These are phyloP conservation scores for Cyclotella cryptica DNA, from an alignment of 108 stramenopile species.

Conservation along the genomic window DNA sequence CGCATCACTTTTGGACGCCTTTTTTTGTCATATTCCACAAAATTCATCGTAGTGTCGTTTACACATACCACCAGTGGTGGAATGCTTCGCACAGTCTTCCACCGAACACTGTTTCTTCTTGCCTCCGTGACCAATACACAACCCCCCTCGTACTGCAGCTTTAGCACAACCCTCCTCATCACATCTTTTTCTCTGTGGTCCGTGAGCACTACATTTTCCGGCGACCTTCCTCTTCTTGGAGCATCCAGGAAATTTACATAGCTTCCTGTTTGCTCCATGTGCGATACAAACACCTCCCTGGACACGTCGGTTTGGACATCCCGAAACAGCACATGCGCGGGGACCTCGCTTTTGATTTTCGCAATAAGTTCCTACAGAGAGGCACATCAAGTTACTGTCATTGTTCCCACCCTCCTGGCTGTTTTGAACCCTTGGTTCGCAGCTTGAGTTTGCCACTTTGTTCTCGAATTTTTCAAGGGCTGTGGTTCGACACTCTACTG, in stretches of 20 bases:
- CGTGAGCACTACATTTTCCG: slow-evolving; percentile 36
- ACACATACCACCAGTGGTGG: slow-evolving; percentile 29
- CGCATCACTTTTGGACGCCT: too few relatives aligned
- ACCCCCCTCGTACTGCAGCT: slow-evolving; percentile 35
- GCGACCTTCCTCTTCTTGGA: slow-evolving; percentile 28
- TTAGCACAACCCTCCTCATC: slow-evolving; percentile 12
- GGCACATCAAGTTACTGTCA: too few relatives aligned
- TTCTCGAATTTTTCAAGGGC: too few relatives aligned
- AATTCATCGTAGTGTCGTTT: slow-evolving; percentile 21
- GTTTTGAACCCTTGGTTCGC: too few relatives aligned
- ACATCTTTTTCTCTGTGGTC: slow-evolving; percentile 28
- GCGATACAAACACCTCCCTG: slow-evolving; percentile 46
- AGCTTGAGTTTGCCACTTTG: too few relatives aligned
- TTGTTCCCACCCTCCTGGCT: too few relatives aligned
- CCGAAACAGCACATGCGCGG: slow-evolving; percentile 2
- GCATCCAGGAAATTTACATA: slow-evolving; percentile 21
- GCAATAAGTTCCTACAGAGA: too few relatives aligned
- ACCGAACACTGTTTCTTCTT: slow-evolving; percentile 8
- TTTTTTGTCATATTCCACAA: too few relatives aligned
- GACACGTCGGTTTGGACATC: slow-evolving; percentile 35
- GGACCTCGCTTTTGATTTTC: not conserved
- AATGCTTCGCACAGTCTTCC: slow-evolving; percentile 29
- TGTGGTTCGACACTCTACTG: too few relatives aligned
- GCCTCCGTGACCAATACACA: slow-evolving; percentile 34
- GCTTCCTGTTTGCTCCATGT: slow-evolving; percentile 40